Percentiles rank a stretch among this genome's conserved stretches.
Conservation (phyloP, 768 basidiomycete species). For the Coprinopsis cinerea region DNA sequence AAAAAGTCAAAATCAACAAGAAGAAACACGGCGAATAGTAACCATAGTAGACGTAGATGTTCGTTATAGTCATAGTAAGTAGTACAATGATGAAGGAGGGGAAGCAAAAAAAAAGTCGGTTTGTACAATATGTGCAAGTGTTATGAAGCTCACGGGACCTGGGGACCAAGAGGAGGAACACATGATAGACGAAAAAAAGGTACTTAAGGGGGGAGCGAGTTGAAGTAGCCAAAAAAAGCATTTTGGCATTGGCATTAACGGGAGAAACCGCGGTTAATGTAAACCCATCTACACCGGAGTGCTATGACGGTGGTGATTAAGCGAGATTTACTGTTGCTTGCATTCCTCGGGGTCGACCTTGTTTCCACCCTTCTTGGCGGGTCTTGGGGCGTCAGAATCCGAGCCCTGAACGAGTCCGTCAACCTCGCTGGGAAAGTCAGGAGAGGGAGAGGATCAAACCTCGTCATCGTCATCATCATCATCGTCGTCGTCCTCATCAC, state of each 20-base stretch:
- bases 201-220: neutral
- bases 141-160: neutral
- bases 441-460: slow-evolving; percentile 28
- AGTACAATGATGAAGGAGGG: neutral
- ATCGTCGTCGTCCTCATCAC: slow-evolving; percentile 56
- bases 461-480: slow-evolving; percentile 51
- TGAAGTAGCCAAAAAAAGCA: neutral
- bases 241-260: neutral
- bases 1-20: neutral
- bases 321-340: slow-evolving; percentile 68
- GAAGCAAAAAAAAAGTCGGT: neutral
- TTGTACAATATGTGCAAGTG: neutral
- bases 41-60: neutral
- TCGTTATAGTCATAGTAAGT: neutral
- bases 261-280: neutral
- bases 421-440: neutral
- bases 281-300: neutral
- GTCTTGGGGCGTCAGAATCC: slow-evolving; percentile 60
- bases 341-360: slow-evolving; percentile 80
- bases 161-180: neutral
- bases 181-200: neutral
- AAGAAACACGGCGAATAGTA: neutral
- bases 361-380: slow-evolving; percentile 49
- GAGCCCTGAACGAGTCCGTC: slow-evolving; percentile 41
- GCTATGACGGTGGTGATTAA: neutral